Base-by-base conservation (phyloP, 257 asterid genomes). In the Dorcoceras hygrometricum region DNA sequence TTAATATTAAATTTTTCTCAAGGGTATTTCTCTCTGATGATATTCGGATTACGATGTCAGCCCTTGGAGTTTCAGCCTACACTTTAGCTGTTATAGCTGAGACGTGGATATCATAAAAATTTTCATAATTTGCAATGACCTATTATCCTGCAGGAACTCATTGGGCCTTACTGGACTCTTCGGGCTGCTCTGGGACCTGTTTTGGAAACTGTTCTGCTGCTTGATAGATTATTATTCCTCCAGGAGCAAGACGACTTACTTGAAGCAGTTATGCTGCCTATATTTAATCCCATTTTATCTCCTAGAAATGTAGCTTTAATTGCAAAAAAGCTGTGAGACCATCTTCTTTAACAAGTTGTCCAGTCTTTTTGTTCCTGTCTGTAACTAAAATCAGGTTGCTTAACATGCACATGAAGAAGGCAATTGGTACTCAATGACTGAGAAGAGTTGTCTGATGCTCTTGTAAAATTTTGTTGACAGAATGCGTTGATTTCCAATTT, bases 101-200 rank as follows among this genome's bases (percentile, higher is more conserved):
- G 65, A 54, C 28, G 56, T 32, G 36, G 23, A 58, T 12, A 14
- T 3, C 22, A 18, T 5, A 16, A 16, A 4, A 22, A 46, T 46
- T 46, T 46, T 46, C 22, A 46, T 46, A 46, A 46, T 46, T 22
- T 16, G 22, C 54, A 14, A 14, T 16, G 8, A 51, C 20, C 59
- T 34, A 66, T 63, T 59, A 54, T 32, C 51, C 19, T 71, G 84
- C 95, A 90, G 96, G 95, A 76, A 59, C 76, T 85, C 56, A 79
- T 93, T 75, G 99, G 99, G 70, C 95, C 96, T 69, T 90, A 88
- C 71, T 88, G 97, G 99, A 83, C 99, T 60, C 83, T 93, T 73
- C 89, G 97, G 70, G 95, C 97, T 64, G 89, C 95, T 73, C 64
- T 90, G 64, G 97, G 95, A 57, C 95, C 96, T 3, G 75, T 88